A percentile compares a stretch with the other conserved stretches of the same genome.
phyloP scores from a whole-genome alignment of 495 filamentous ascomycete genomes.

The Podospora pseudoanserina region DNA sequence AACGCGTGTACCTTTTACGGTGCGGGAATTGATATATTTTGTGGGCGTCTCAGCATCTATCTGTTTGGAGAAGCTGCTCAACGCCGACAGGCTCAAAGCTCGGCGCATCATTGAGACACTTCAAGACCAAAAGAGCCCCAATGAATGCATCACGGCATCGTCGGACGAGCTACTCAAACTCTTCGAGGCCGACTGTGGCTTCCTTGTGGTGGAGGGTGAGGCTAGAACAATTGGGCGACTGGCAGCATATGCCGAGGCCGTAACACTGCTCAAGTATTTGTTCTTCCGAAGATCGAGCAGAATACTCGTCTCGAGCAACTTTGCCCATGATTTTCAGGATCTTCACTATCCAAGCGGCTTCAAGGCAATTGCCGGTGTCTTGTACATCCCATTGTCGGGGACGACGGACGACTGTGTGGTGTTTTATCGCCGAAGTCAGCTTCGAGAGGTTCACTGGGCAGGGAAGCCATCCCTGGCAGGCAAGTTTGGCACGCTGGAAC shows the following conservation, averaged over 20 bases:
- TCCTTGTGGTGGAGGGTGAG: slow-evolving; percentile 72
- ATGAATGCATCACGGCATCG: slow-evolving; percentile 78
- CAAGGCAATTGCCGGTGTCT: slow-evolving; percentile 64
- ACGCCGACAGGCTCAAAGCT: slow-evolving; percentile 68
- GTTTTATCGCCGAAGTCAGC: slow-evolving; percentile 70
- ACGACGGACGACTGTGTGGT: slow-evolving; percentile 74
- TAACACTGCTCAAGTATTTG: slow-evolving; percentile 74
- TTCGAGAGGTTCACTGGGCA: slow-evolving; percentile 76
- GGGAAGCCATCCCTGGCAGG: slow-evolving; percentile 69
- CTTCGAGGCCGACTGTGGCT: slow-evolving; percentile 76
- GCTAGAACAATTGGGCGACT: slow-evolving; percentile 72
- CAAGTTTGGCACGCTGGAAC: slow-evolving; percentile 62
- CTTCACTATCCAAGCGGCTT: slow-evolving; percentile 69
- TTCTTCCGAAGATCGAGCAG: slow-evolving; percentile 62
- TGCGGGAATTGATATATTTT: slow-evolving; percentile 77
- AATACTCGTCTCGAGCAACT: slow-evolving; percentile 66
- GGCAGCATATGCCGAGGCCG: slow-evolving; percentile 65
- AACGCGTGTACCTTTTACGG: slow-evolving; percentile 75
- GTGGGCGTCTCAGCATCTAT: slow-evolving; percentile 72
- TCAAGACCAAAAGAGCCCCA: slow-evolving; percentile 67
- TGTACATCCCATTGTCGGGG: slow-evolving; percentile 69
- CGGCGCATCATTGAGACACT: slow-evolving; percentile 65
- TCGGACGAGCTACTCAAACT: slow-evolving; percentile 76
- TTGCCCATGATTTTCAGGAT: slow-evolving; percentile 69
- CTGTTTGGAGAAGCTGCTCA: slow-evolving; percentile 77